These are phyloP conservation scores for Heteromeles arbutifolia DNA, from an alignment of 306 rosid species.

Conservation along the genomic window DNA sequence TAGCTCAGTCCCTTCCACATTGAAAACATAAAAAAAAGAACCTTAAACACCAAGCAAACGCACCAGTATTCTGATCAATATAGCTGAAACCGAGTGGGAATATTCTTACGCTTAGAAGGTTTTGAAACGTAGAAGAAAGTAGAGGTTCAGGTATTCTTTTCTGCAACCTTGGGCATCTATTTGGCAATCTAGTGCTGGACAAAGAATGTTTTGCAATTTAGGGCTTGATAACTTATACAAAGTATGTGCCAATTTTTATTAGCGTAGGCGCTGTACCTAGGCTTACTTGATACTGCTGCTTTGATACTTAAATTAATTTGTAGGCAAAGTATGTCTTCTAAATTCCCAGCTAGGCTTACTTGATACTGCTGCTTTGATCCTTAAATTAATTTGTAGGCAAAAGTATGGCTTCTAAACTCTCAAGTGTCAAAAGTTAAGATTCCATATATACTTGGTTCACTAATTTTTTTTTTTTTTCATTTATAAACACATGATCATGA, in stretches of 20 bases:
- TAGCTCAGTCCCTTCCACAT: constrained; percentile 73
- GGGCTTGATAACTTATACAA: no score
- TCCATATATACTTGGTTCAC: not conserved
- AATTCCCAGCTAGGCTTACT: no score
- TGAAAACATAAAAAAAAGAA: not conserved
- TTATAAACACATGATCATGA: no score
- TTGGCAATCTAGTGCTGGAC: no score
- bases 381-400: constrained; percentile 4
- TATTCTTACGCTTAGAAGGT: constrained; percentile 58
- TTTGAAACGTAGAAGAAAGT: constrained; percentile 80
- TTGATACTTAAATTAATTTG: constrained; percentile 7
- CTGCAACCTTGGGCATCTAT: constrained; percentile 16
- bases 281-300: not conserved
- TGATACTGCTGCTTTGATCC: not conserved
- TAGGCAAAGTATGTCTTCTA: constrained; percentile 17
- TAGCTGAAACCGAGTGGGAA: not conserved
- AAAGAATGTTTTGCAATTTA: no score
- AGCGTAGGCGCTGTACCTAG: no score
- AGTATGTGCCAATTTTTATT: no score
- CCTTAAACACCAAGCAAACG: not conserved
- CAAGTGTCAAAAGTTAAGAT: not conserved
- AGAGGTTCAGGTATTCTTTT: constrained; percentile 72
- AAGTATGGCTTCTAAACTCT: constrained; percentile 9
- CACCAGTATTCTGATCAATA: not conserved
- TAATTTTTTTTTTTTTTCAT: no score